phyloP scores from a whole-genome alignment of 176 grass and related monocot species.

The Phoenix dactylifera region DNA sequence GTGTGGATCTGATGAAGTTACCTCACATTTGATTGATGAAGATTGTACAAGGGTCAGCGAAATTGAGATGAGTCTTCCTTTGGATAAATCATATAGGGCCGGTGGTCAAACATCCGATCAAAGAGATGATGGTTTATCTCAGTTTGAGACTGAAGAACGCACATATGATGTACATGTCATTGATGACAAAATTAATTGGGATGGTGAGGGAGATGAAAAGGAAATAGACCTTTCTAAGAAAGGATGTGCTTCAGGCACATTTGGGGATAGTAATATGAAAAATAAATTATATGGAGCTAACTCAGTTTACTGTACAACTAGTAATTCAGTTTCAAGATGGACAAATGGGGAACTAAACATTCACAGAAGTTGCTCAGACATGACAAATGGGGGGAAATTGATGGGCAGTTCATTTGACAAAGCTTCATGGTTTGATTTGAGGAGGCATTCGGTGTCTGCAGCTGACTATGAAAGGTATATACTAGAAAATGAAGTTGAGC shows the following conservation, averaged over 20 bases:
- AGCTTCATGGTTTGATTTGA: conserved; percentile 25
- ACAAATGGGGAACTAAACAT: no score
- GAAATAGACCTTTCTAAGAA: conserved; percentile 13
- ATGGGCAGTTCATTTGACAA: conserved; percentile 36
- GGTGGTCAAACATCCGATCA: conserved; percentile 18
- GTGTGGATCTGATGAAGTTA: conserved; percentile 3
- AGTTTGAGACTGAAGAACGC: neutral
- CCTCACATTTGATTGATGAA: neutral
- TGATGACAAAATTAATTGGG: conserved; percentile 35
- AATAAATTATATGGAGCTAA: neutral
- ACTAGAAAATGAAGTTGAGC: conserved; percentile 56
- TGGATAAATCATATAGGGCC: conserved; percentile 25
- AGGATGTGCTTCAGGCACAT: neutral
- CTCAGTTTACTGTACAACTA: neutral
- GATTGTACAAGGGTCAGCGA: conserved; percentile 17
- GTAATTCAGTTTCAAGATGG: no score
- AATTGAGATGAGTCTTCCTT: conserved; percentile 17
- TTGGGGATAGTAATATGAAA: conserved; percentile 11
- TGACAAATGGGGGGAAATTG: conserved; percentile 4
- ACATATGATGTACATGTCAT: conserved; percentile 44
- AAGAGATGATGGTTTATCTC: conserved; percentile 17
- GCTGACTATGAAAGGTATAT: conserved; percentile 30
- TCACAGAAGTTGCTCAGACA: conserved; percentile 1
- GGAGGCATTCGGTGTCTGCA: conserved; percentile 28
- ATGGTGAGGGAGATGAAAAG: conserved; percentile 13